phyloP scores from a whole-genome alignment of 176 grass and related monocot genomes.

The Phoenix dactylifera region DNA sequence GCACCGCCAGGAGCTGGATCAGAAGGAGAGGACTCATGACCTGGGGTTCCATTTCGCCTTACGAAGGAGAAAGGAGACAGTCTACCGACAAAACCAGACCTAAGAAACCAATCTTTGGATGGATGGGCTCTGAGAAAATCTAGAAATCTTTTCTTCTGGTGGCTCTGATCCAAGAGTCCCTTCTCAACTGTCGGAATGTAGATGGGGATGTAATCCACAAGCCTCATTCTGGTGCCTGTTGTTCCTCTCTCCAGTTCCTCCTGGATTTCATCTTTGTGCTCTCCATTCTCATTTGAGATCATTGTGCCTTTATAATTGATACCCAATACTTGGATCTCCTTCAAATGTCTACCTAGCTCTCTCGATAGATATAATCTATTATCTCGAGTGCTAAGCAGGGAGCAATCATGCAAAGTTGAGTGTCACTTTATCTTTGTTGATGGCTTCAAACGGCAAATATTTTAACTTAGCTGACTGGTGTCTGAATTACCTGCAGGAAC shows the following conservation, averaged over 20 bases:
- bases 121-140: slow-evolving; percentile 80
- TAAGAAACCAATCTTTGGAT: slow-evolving; percentile 69
- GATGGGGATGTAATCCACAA: slow-evolving; percentile 67
- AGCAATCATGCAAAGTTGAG: no score
- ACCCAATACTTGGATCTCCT: no score
- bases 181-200: slow-evolving; percentile 54
- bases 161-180: slow-evolving; percentile 19
- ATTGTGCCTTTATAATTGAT: no score
- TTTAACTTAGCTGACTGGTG: no score
- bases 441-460: no score
- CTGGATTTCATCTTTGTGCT: neutral
- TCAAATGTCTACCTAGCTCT: no score
- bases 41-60: slow-evolving; percentile 2
- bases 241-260: neutral
- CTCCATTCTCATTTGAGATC: neutral
- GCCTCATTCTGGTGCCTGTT: slow-evolving; percentile 14
- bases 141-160: slow-evolving; percentile 42
- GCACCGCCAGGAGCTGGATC: neutral
- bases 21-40: neutral
- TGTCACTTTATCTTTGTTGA: no score
- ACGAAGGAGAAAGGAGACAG: slow-evolving; percentile 15
- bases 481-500: no score
- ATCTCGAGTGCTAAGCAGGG: no score
- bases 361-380: no score
- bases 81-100: slow-evolving; percentile 46